phyloP scores from a whole-genome alignment of 2,329 filamentous ascomycete genomes.

The Trichoderma simmonsii region DNA sequence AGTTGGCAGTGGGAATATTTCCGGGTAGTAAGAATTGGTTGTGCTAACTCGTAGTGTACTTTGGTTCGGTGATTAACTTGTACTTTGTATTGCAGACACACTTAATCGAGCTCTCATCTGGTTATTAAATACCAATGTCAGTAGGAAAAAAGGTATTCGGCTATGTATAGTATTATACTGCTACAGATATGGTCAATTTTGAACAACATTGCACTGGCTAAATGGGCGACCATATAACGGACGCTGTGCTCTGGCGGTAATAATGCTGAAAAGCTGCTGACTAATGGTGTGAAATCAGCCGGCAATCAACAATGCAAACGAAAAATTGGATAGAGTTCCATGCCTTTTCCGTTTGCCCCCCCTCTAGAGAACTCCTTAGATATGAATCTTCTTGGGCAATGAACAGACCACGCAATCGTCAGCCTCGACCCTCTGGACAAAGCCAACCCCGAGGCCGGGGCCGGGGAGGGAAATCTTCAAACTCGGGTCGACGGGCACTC shows the following conservation, averaged over 20 bases:
- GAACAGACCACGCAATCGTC: slow-evolving; percentile 34
- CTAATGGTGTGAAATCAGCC: background rate
- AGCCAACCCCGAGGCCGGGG: slow-evolving; percentile 18
- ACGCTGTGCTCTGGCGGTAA: background rate
- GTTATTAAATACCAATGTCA: background rate
- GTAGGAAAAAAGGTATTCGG: background rate
- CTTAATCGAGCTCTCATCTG: background rate
- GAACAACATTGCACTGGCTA: background rate
- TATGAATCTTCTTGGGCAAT: slow-evolving; percentile 22
- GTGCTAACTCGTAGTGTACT: background rate
- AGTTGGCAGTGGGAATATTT: background rate
- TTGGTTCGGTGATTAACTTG: background rate
- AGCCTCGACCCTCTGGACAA: slow-evolving; percentile 29
- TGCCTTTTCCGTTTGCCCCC: too few relatives aligned
- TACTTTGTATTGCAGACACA: background rate
- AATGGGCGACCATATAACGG: background rate
- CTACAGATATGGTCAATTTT: background rate
- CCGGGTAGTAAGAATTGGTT: background rate
- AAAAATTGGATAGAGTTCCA: too few relatives aligned
- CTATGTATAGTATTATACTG: background rate
- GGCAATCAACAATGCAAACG: too few relatives aligned
- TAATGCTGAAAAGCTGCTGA: background rate
- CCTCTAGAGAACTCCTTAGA: background rate
- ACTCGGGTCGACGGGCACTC: slow-evolving; percentile 21
- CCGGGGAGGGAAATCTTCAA: slow-evolving; percentile 1